Base-by-base conservation (phyloP, 2,329 filamentous ascomycete genomes). In the Sporothrix dimorphospora region DNA sequence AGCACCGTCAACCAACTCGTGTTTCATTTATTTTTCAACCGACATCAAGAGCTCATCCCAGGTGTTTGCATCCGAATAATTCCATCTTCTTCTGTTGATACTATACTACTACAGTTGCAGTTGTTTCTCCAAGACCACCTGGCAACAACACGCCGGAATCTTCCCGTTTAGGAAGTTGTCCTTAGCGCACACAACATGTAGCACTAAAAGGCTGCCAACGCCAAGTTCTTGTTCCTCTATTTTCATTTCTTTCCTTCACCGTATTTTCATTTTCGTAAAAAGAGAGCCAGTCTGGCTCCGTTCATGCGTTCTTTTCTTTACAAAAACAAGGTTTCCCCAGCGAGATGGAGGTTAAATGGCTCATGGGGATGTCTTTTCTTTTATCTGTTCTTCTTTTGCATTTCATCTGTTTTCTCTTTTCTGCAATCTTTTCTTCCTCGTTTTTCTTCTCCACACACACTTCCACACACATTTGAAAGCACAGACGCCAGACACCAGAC, bases 391-490 rank as follows among this genome's bases (percentile, higher is more conserved):
- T 40, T 21, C 8, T 24, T 16, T 40, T 42, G 30, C 14, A 38
- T 53, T 53, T 24, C 8, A 9, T 21, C 49, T 8, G 12, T 53
- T 16, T 7, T 19, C 55, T 59, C n/a, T 11, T 14, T 9, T 21
- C 11, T 7, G 5, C 30, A 8, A 3, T 9, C 16, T n/a, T n/a
- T 21, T 30, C 40, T 51, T 67, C 24, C 45, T 55, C 14, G 21
- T 4, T 63, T 42, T 57, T 42, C 16, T 34, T 66, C 70, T 57
- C 70, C 70, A 67, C 70, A 38, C 70, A 66, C 59, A 57, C 70
- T 30, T 24, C 30, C 8, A 30, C 19, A 19, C 47, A 63, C 69
- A 7, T 19, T 11, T 12, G 27, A 34, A 57, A 63, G 59, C 27
- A 38, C 59, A 66, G 42, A 27, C 59, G 12, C 16, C 27, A 19